A percentile compares a stretch with the other conserved stretches of the same genome.
Conservation (phyloP, 1,284 basidiomycete species). For the Cryptococcus neoformans region DNA sequence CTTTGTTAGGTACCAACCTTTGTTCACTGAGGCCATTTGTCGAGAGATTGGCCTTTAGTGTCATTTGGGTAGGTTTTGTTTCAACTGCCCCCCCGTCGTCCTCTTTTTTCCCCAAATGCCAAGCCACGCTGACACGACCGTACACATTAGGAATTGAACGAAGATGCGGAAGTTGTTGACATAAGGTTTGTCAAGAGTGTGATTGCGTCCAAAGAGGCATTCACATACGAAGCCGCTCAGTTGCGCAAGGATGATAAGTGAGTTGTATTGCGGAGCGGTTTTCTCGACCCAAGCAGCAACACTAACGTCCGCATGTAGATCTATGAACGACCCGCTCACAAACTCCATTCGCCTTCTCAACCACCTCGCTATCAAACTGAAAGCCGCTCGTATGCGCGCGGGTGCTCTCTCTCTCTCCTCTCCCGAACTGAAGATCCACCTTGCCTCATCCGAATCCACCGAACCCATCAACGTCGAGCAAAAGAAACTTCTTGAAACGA, state of each 20-base stretch:
- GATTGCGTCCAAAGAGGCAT: slow-evolving; percentile 93
- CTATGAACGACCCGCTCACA: slow-evolving; percentile 78
- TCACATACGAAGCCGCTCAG: slow-evolving; percentile 97
- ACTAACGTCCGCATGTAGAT: slow-evolving; percentile 51
- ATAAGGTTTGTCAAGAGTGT: slow-evolving; percentile 94
- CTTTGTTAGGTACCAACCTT: slow-evolving; percentile 90
- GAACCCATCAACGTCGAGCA: slow-evolving; percentile 98
- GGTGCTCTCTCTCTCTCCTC: slow-evolving; percentile 87
- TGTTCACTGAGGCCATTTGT: slow-evolving; percentile 93
- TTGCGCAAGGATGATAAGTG: slow-evolving; percentile 87
- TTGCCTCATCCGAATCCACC: slow-evolving; percentile 86
- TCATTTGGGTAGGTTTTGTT: slow-evolving; percentile 75
- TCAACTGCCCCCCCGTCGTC: too few species aligned
- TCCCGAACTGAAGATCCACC: slow-evolving; percentile 94
- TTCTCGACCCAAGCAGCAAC: background rate
- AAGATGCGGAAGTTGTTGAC: slow-evolving; percentile 82
- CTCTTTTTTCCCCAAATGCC: background rate
- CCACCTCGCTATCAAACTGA: slow-evolving; percentile 79
- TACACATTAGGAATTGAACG: slow-evolving; percentile 67
- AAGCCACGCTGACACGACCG: background rate
- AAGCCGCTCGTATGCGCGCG: slow-evolving; percentile 80
- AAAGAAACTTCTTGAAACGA: slow-evolving; percentile 89
- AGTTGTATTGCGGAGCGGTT: slow-evolving; percentile 35
- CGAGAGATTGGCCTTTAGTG: slow-evolving; percentile 92
- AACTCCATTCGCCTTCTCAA: slow-evolving; percentile 88